Evolutionary conservation across 2,329 filamentous ascomycete species (phyloP).

Genomic region (Clarireedia sp.): DNA sequence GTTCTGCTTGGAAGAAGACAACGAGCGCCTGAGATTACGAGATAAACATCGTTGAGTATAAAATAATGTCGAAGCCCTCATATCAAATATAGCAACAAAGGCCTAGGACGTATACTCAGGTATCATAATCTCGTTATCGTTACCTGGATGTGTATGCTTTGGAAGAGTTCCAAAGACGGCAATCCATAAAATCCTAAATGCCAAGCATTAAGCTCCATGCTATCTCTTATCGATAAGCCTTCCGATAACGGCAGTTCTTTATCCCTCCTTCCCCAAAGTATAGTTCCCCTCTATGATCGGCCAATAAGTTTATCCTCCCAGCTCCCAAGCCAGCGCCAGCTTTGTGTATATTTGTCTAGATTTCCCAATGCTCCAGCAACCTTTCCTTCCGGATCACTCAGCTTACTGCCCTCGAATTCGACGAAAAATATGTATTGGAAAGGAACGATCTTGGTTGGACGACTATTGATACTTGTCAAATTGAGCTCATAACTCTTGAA

Average conservation of each 20-base stretch:
- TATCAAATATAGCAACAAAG: neutral
- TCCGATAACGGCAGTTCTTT: conserved; percentile 1
- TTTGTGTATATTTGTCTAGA: conserved; percentile 49
- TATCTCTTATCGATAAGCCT: conserved; percentile 9
- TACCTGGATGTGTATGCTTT: neutral
- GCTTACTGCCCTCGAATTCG: conserved; percentile 65
- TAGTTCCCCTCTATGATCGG: neutral
- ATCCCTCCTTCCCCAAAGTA: neutral
- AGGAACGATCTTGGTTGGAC: conserved; percentile 64
- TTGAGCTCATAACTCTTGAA: conserved; percentile 70
- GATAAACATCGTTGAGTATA: neutral
- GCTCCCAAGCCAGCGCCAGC: conserved; percentile 62
- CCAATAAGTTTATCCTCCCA: conserved; percentile 36
- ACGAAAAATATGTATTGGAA: conserved; percentile 97
- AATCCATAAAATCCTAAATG: neutral
- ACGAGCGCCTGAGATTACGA: neutral
- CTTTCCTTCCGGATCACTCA: conserved; percentile 44
- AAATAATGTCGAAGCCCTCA: conserved; percentile 12
- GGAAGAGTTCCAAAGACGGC: neutral
- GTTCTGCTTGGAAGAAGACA: neutral
- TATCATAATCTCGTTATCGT: neutral
- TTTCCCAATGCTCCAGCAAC: conserved; percentile 54
- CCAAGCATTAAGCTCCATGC: neutral
- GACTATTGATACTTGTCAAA: conserved; percentile 81
- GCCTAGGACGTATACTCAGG: neutral